phyloP scores from a whole-genome alignment of 2,329 filamentous ascomycete species.

The Hirsutella rhossiliensis region DNA sequence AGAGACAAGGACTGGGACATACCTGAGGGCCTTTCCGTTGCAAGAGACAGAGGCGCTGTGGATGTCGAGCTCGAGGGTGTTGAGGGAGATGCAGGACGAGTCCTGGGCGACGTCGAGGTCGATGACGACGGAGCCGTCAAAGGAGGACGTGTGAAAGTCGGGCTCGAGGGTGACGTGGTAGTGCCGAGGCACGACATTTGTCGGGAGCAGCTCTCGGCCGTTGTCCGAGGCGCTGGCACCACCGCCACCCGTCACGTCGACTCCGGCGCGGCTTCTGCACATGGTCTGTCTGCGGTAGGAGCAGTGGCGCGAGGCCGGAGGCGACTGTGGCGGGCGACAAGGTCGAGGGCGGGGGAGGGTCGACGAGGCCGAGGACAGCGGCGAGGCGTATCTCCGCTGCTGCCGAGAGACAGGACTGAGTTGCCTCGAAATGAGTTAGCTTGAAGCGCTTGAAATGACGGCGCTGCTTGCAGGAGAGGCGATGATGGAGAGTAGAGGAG shows the following conservation, averaged over 20 bases:
- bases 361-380: too few relatives aligned
- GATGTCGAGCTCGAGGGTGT: constrained; percentile 79
- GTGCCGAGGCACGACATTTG: constrained; percentile 83
- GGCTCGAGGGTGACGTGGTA: constrained; percentile 90
- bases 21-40: constrained; percentile 38
- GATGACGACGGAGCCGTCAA: constrained; percentile 72
- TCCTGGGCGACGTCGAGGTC: constrained; percentile 81
- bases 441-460: too few relatives aligned
- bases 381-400: too few relatives aligned
- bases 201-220: constrained; percentile 69
- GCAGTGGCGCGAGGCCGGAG: constrained; percentile 41
- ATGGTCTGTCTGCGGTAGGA: constrained; percentile 63
- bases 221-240: constrained; percentile 9
- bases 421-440: too few relatives aligned
- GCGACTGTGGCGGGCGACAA: not conserved
- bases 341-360: too few relatives aligned
- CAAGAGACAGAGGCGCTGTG: constrained; percentile 41
- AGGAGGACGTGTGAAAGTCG: constrained; percentile 77
- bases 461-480: too few relatives aligned
- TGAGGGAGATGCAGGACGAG: constrained; percentile 74
- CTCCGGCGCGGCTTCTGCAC: constrained; percentile 39
- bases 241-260: constrained; percentile 21
- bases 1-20: constrained; percentile 6
- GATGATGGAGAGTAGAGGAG: too few relatives aligned
- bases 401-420: too few relatives aligned